phyloP scores from a whole-genome alignment of 2,329 filamentous ascomycete species.

The Ciborinia camelliae region DNA sequence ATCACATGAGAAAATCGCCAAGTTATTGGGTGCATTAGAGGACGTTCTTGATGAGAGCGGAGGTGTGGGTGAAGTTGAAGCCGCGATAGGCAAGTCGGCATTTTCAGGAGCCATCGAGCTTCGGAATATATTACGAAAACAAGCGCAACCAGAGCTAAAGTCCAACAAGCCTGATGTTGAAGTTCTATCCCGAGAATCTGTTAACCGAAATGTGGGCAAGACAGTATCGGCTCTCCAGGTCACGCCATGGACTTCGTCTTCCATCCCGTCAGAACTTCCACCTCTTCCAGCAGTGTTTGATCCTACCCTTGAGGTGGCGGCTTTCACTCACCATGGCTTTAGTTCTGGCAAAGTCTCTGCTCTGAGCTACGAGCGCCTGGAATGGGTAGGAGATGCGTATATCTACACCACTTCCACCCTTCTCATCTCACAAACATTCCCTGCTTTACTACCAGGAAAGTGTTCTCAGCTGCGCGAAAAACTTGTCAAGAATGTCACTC shows the following conservation, averaged over 20 bases:
- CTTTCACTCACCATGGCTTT: constrained; percentile 58
- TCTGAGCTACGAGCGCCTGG: constrained; percentile 71
- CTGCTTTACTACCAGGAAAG: constrained; percentile 60
- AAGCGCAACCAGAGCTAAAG: neutral
- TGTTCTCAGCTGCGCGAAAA: constrained; percentile 74
- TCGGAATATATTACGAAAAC: constrained; percentile 22
- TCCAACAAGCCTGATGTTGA: neutral
- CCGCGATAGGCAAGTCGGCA: constrained; percentile 25
- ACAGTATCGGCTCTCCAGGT: constrained; percentile 25
- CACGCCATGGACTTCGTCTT: constrained; percentile 50
- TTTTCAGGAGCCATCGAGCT: constrained; percentile 28
- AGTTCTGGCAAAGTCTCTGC: constrained; percentile 27
- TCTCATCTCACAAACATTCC: constrained; percentile 72
- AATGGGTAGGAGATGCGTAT: constrained; percentile 87
- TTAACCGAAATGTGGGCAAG: neutral
- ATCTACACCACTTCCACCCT: constrained; percentile 73
- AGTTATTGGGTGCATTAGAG: constrained; percentile 31
- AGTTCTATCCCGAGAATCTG: neutral
- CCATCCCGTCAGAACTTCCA: constrained; percentile 50
- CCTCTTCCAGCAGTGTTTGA: constrained; percentile 61
- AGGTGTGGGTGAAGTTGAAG: constrained; percentile 22
- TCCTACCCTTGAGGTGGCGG: constrained; percentile 55
- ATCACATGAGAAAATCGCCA: constrained; percentile 26
- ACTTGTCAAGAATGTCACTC: constrained; percentile 75
- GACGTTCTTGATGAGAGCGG: constrained; percentile 28